Conservation (phyloP, 2,329 filamentous ascomycete species). For the Bisporella sp. region DNA sequence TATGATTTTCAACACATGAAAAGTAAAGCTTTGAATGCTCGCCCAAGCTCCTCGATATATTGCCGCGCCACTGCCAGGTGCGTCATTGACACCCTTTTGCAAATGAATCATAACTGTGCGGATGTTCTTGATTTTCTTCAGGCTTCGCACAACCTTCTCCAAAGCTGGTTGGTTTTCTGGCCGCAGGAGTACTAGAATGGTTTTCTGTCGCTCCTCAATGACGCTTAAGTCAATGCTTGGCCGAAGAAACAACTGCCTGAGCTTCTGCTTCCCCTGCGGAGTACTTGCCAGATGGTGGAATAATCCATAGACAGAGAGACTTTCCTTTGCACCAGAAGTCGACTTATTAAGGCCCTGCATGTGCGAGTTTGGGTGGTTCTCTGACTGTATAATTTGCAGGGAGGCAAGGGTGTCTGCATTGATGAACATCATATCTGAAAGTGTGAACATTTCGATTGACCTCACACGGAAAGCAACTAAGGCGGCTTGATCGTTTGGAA, state of each 20-base stretch:
- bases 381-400: constrained; percentile 77
- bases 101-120: constrained; percentile 61
- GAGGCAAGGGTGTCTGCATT: constrained; percentile 74
- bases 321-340: constrained; percentile 65
- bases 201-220: constrained; percentile 66
- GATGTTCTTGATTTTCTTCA: constrained; percentile 73
- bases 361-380: constrained; percentile 76
- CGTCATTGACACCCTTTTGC: constrained; percentile 65
- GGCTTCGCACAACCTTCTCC: constrained; percentile 46
- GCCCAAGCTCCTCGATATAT: constrained; percentile 66
- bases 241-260: constrained; percentile 77
- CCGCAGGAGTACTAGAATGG: constrained; percentile 59
- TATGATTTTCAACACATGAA: constrained; percentile 61
- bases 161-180: constrained; percentile 58
- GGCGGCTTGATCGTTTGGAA: constrained; percentile 50
- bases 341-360: constrained; percentile 61
- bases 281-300: constrained; percentile 71
- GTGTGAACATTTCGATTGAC: constrained; percentile 67
- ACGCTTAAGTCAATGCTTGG: constrained; percentile 62
- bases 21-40: constrained; percentile 64
- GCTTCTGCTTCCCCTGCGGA: constrained; percentile 64
- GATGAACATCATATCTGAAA: constrained; percentile 64
- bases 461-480: constrained; percentile 51
- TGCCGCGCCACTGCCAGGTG: constrained; percentile 28
- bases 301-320: constrained; percentile 74